A percentile compares a stretch with the other conserved stretches of the same genome.
These are phyloP conservation scores for Tetradesmus lagerheimii DNA, from an alignment of 139 green algal species.

Conservation along the genomic window DNA sequence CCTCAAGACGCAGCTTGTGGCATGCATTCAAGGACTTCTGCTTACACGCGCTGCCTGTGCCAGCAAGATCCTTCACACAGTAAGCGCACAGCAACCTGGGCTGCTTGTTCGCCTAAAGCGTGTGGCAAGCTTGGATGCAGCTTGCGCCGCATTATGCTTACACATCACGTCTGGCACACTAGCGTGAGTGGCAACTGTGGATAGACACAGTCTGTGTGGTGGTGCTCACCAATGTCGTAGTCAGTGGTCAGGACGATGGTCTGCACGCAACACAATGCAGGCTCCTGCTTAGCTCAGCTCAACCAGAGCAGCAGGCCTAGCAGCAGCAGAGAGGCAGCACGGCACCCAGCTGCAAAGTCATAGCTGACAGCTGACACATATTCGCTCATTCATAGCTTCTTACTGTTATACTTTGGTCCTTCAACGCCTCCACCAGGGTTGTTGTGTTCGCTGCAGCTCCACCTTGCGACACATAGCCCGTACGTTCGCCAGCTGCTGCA, in stretches of 20 bases:
- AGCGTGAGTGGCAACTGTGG: too few species aligned
- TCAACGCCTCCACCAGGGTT: not conserved
- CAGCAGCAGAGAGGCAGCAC: conserved; percentile 6
- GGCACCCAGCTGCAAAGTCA: not conserved
- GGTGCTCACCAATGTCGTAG: not conserved
- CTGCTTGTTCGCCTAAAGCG: too few species aligned
- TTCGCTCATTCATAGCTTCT: not conserved
- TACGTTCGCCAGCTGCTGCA: not conserved
- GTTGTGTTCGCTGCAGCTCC: not conserved
- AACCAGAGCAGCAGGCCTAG: not conserved
- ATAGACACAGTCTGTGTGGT: not conserved
- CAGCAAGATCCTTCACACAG: too few species aligned
- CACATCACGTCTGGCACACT: too few species aligned
- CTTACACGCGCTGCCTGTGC: too few species aligned
- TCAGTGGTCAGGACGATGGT: not conserved
- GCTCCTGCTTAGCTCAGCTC: not conserved
- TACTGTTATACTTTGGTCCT: not conserved
- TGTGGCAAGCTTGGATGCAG: too few species aligned
- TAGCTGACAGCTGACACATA: not conserved
- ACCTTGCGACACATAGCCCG: not conserved
- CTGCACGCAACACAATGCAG: not conserved
- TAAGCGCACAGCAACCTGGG: too few species aligned
- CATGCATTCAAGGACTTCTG: too few species aligned
- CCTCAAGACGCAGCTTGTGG: too few species aligned
- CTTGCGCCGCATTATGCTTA: too few species aligned